Evolutionary conservation across 441 rosid species (phyloP), one percentile per base, ranked within the genome.

Genomic region (Erodium texanum): DNA sequence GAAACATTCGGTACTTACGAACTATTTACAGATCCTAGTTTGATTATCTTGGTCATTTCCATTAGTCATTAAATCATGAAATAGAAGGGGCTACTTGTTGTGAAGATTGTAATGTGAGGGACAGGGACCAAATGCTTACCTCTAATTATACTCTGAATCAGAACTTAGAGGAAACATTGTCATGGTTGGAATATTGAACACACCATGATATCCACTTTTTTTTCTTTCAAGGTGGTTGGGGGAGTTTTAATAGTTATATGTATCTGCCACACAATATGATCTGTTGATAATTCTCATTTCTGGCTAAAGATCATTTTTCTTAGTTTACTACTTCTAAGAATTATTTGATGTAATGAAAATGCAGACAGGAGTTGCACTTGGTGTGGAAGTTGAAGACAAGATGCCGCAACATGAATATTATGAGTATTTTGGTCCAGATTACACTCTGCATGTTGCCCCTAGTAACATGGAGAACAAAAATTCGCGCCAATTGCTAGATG

Each of bases 351-450:
- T 56, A 2, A 7, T 54, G 61, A 0, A 54, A 5, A 34, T 20
- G 65, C 87, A 94, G 99, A 92, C 99, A 66, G 99, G 98, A 34
- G 94, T 94, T 65, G 97, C 99, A 4, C 94, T 94, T 75, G 96
- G 92, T 63, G 93, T 92, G 34, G 98, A 92, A 80, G 98, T 98
- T 59, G 94, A 89, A 70, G 88, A 94, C 75, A 78, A 84, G 66
- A 80, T 94, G 77, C 98, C 97, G 5, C 87, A 82, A 82, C 92
- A 88, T 76, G 98, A 94, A 72, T 94, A 94, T 76, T 88, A 78
- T 22, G 98, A 89, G 85, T 94, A 94, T 79, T 94, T 89, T 69
- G 97, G 98, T 19, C 99, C 98, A 24, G 96, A 94, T 64, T 94
- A 92, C 75, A 83, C 86, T 7, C 98, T 94, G 78, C 99, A 89